Percentiles rank a stretch among this genome's conserved stretches.
Evolutionary conservation across 345 rosid genomes (phyloP).

Genomic region (Toxicodendron radicans): DNA sequence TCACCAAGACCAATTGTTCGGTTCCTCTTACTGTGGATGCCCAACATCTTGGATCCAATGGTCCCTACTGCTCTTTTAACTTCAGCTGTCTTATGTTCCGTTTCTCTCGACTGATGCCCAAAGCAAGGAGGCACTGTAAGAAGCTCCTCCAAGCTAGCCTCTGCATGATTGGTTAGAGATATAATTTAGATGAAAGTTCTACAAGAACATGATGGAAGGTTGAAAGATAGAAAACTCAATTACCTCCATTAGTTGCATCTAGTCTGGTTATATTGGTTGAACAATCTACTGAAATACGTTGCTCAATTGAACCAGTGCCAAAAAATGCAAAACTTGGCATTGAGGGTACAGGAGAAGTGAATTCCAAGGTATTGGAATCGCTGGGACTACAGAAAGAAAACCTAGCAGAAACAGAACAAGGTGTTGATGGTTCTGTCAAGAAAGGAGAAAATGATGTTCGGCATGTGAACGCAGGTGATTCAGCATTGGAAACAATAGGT

Average conservation of each 20-base stretch:
- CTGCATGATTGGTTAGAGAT: slow-evolving; percentile 19
- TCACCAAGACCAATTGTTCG: slow-evolving; percentile 62
- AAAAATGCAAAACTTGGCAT: slow-evolving; percentile 67
- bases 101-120: slow-evolving; percentile 30
- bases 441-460: slow-evolving; percentile 53
- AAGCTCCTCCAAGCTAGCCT: slow-evolving; percentile 24
- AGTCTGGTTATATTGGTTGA: slow-evolving; percentile 12
- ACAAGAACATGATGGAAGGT: background rate
- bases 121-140: slow-evolving; percentile 28
- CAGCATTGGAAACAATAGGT: slow-evolving; percentile 31
- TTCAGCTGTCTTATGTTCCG: slow-evolving; percentile 32
- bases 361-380: slow-evolving; percentile 35
- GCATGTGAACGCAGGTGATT: slow-evolving; percentile 43
- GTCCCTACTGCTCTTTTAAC: slow-evolving; percentile 37
- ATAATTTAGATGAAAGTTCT: background rate
- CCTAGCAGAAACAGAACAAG: slow-evolving; percentile 34
- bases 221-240: slow-evolving; percentile 13
- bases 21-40: slow-evolving; percentile 54
- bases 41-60: slow-evolving; percentile 37
- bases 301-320: slow-evolving; percentile 35
- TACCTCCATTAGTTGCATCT: slow-evolving; percentile 40
- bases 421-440: slow-evolving; percentile 41
- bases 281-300: slow-evolving; percentile 23
- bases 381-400: slow-evolving; percentile 42
- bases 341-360: slow-evolving; percentile 43